Conservation (phyloP, 139 green algal genomes). For the Ettlia oleoabundans region DNA sequence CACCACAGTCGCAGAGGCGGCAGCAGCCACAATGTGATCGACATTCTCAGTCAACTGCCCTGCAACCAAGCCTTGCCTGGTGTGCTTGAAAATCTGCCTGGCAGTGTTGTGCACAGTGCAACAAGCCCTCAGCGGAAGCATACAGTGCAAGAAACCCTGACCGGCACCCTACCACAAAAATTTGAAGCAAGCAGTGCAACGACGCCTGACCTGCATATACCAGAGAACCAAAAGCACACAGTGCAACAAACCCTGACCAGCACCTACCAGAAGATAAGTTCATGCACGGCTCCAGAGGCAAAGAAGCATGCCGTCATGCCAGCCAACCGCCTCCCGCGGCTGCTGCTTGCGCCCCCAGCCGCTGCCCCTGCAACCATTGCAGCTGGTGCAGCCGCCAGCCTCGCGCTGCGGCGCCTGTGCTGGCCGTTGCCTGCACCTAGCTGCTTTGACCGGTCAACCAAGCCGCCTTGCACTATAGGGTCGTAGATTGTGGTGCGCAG, state of each 20-base stretch:
- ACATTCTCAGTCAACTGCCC: no score
- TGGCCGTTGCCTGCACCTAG: not conserved
- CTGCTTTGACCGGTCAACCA: not conserved
- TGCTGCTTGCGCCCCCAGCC: not conserved
- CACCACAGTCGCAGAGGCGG: not conserved
- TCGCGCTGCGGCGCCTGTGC: not conserved
- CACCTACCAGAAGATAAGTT: constrained; percentile 14
- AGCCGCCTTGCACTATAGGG: not conserved
- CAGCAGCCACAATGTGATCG: no score
- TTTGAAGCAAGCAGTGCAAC: not conserved
- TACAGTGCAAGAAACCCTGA: not conserved
- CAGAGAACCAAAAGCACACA: no score
- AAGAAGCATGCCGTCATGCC: constrained; percentile 14
- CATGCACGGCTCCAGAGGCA: not conserved
- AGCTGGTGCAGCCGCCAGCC: not conserved
- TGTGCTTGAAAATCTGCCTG: no score
- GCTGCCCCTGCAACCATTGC: not conserved
- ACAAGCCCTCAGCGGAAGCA: no score
- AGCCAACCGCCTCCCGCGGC: not conserved
- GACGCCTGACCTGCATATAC: not conserved
- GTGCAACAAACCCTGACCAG: not conserved
- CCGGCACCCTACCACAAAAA: not conserved
- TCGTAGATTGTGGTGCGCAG: constrained; percentile 27
- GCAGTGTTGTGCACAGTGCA: no score
- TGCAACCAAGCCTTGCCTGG: no score